Conservation (phyloP, 2,329 filamentous ascomycete species). For the Cadophora sp. region DNA sequence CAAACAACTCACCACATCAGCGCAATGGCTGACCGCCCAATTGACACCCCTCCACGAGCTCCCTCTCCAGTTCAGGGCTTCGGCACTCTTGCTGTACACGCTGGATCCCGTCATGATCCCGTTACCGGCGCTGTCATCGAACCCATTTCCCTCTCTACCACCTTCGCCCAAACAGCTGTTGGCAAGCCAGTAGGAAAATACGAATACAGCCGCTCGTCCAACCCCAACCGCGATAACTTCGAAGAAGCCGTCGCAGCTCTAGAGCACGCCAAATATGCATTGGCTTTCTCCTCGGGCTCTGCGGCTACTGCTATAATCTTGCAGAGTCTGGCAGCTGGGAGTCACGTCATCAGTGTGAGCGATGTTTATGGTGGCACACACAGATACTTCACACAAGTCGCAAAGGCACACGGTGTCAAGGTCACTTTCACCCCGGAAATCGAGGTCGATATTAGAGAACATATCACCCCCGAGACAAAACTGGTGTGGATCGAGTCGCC, state of each 20-base stretch:
- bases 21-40: conserved; percentile 55
- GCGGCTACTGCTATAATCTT: conserved; percentile 93
- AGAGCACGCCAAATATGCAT: conserved; percentile 89
- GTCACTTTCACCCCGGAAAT: conserved; percentile 95
- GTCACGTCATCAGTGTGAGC: conserved; percentile 94
- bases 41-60: conserved; percentile 76
- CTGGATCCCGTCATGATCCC: conserved; percentile 89
- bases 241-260: conserved; percentile 90
- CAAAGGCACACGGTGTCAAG: conserved; percentile 89
- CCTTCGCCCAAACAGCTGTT: conserved; percentile 89
- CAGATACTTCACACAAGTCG: conserved; percentile 98
- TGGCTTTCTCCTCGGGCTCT: conserved; percentile 93
- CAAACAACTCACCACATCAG: conserved; percentile 2
- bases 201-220: conserved; percentile 93
- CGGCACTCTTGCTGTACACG: conserved; percentile 93
- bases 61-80: conserved; percentile 81
- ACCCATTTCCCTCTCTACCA: conserved; percentile 94
- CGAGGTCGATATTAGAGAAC: conserved; percentile 81
- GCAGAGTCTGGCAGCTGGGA: conserved; percentile 88
- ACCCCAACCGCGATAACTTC: conserved; percentile 96
- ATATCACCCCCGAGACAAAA: conserved; percentile 90
- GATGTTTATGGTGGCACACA: conserved; percentile 99
- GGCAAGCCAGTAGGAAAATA: conserved; percentile 87
- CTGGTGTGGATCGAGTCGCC: conserved; percentile 97
- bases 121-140: conserved; percentile 95